Conservation (phyloP, 2,329 filamentous ascomycete genomes). For the Rosellinia necatrix region DNA sequence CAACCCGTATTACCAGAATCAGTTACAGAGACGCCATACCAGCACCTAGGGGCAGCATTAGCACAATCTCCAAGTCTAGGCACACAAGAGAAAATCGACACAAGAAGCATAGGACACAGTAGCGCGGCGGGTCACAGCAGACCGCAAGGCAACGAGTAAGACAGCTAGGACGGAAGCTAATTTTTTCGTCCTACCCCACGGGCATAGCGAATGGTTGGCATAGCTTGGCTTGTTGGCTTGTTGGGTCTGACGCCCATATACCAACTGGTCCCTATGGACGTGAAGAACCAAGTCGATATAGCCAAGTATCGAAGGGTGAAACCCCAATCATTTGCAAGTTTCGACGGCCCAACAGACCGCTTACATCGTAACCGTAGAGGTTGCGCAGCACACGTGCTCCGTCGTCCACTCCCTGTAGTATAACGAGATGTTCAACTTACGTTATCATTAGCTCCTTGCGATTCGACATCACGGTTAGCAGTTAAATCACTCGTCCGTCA, state of each 20-base stretch:
- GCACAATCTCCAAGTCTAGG: not conserved
- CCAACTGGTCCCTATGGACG: not conserved
- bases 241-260: not conserved
- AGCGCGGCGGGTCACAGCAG: not conserved
- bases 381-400: not conserved
- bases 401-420: not conserved
- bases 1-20: conserved; percentile 11
- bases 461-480: not conserved
- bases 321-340: not conserved
- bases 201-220: no score
- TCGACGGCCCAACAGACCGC: not conserved
- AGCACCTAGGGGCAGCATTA: not conserved
- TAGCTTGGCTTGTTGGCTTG: not conserved
- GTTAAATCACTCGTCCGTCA: not conserved
- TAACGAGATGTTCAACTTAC: not conserved
- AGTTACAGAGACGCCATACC: conserved; percentile 11
- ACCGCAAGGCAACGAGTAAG: not conserved
- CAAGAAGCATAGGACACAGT: not conserved
- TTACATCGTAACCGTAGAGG: not conserved
- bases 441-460: not conserved
- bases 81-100: no score
- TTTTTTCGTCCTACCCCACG: conserved; percentile 4
- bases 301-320: not conserved
- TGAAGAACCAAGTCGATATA: not conserved
- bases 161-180: conserved; percentile 7